Conservation (phyloP, 768 basidiomycete species). For the Tricholoma terreum region DNA sequence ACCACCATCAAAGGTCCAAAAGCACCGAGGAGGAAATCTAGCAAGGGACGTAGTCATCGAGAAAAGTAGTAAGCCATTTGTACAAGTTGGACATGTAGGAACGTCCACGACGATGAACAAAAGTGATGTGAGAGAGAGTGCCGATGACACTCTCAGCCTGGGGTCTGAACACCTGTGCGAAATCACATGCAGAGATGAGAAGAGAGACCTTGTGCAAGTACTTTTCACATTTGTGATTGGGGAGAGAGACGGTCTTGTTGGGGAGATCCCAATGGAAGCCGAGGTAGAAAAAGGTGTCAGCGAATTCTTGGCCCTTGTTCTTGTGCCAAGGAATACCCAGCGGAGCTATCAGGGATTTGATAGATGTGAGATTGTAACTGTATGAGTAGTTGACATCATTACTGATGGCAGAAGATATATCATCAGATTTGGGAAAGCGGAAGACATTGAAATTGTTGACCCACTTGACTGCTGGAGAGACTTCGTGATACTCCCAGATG, state of each 20-base stretch:
- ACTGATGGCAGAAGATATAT: neutral
- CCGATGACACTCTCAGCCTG: slow-evolving; percentile 5
- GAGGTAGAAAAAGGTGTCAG: slow-evolving; percentile 15
- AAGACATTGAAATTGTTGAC: slow-evolving; percentile 27
- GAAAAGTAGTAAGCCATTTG: neutral
- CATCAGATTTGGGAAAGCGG: slow-evolving; percentile 12
- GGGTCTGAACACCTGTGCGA: neutral
- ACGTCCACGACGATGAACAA: slow-evolving; percentile 18
- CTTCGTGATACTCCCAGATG: slow-evolving; percentile 18
- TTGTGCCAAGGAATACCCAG: too few species aligned
- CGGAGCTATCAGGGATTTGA: too few species aligned
- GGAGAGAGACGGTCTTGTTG: slow-evolving; percentile 22
- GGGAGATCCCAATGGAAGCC: too few species aligned
- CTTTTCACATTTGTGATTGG: slow-evolving; percentile 26
- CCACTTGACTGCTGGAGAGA: slow-evolving; percentile 22
- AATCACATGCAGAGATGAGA: neutral
- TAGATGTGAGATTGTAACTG: slow-evolving; percentile 17
- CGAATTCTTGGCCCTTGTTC: slow-evolving; percentile 19
- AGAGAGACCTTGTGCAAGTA: slow-evolving; percentile 1
- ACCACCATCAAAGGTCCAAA: slow-evolving; percentile 4
- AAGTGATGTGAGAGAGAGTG: slow-evolving; percentile 23
- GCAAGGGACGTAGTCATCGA: neutral
- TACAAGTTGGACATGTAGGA: slow-evolving; percentile 9
- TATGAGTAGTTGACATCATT: slow-evolving; percentile 6
- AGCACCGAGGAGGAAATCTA: slow-evolving; percentile 6